Evolutionary conservation across 1,139 yeast species (phyloP), one percentile per base, ranked within the genome.

Genomic region (Saccharomyces hybrid): DNA sequence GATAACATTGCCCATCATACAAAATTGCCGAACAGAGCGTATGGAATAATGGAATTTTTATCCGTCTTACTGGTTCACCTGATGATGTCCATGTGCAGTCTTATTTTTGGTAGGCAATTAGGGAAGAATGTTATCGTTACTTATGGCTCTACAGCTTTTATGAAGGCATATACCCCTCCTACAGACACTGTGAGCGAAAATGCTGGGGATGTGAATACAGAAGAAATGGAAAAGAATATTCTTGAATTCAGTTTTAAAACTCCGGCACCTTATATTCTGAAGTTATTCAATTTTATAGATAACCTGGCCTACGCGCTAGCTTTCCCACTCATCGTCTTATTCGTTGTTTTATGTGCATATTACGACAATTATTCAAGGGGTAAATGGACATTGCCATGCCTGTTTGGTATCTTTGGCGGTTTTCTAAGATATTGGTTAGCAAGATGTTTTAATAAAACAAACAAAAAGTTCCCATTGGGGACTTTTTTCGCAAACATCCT

Each of bases 11-110:
- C 51, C 26, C n/a, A 66, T 67, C 46, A 73, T 67, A 34, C 54
- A 50, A 14, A 64, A n/a, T 78, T 79, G 58, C 87, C 88, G 0
- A 83, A 82, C 60, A 75, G 81, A 4, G 96, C 89, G 0, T 89
- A 88, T 67, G 95, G 96, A 0, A 81, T 88, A 5, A 82, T 88
- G 83, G 86, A 83, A 59, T 81, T 80, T 55, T 63, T 70, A 14
- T 73, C 77, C 16, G 63, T 55, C 12, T 19, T 58, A 2, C 29
- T 61, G 5, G 46, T 51, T 7, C 78, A 80, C n/a, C 46, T 76
- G 54, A 60, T 71, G 12, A 64, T 77, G 4, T 74, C 83, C 0
- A 58, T 77, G 47, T 66, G 74, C 1, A 82, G 79, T 0, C 74
- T 74, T 54, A 62, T 64, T 4, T 59, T 76, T 9, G 86, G 87